Evolutionary conservation across 2,329 filamentous ascomycete species (phyloP).

Genomic region (Cyclaneusma minus): DNA sequence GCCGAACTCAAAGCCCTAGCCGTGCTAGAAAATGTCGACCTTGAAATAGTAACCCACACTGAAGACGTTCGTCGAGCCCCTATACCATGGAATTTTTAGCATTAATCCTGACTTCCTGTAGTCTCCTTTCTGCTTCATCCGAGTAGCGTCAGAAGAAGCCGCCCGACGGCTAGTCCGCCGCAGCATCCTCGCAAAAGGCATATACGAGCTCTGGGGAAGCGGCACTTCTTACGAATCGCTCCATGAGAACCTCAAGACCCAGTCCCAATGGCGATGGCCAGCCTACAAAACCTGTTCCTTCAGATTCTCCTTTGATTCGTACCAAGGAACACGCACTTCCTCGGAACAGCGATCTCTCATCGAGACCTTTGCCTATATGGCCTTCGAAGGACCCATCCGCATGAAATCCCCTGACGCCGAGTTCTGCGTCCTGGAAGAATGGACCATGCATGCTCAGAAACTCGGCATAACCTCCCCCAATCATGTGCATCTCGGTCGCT

Average conservation of each 20-base stretch:
- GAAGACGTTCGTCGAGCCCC: slow-evolving; percentile 43
- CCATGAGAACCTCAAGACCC: slow-evolving; percentile 44
- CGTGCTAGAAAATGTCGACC: slow-evolving; percentile 44
- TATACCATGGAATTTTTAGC: slow-evolving; percentile 4
- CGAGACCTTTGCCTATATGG: slow-evolving; percentile 65
- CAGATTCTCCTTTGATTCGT: slow-evolving; percentile 74
- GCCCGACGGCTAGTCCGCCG: slow-evolving; percentile 55
- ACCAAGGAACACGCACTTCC: slow-evolving; percentile 53
- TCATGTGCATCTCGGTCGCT: slow-evolving; percentile 56
- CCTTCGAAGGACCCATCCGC: slow-evolving; percentile 60
- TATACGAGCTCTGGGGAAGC: slow-evolving; percentile 80
- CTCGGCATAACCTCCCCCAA: slow-evolving; percentile 37
- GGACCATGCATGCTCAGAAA: slow-evolving; percentile 36
- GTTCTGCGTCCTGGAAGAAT: slow-evolving; percentile 76
- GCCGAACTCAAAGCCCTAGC: slow-evolving; percentile 76
- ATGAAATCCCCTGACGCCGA: slow-evolving; percentile 60
- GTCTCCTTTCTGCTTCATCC: slow-evolving; percentile 77
- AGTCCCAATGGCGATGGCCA: slow-evolving; percentile 49
- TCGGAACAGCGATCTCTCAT: slow-evolving; percentile 58
- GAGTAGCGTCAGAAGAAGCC: slow-evolving; percentile 45
- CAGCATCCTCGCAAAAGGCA: slow-evolving; percentile 66
- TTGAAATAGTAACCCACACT: slow-evolving; percentile 64
- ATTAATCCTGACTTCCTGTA: slow-evolving; percentile 22
- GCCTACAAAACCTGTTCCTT: slow-evolving; percentile 53
- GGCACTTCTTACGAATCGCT: slow-evolving; percentile 52